Conservation (phyloP, 225 moss, liverwort and hornwort species). For the Thuidium tamariscinum region DNA sequence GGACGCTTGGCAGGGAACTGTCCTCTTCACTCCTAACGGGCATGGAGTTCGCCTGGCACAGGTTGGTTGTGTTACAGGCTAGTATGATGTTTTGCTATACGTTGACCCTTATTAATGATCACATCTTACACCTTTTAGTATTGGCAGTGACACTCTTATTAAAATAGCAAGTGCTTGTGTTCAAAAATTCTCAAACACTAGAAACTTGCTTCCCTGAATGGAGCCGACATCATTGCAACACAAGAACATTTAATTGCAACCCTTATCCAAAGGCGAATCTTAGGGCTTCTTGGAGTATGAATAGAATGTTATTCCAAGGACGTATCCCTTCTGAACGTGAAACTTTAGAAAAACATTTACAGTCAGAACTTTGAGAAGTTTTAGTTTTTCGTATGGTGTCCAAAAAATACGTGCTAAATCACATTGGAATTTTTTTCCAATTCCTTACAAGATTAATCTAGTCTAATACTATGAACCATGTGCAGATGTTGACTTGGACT, state of each 20-base stretch:
- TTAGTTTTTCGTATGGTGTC: neutral
- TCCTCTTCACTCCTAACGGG: constrained; percentile 30
- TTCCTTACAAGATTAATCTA: neutral
- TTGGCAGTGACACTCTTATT: neutral
- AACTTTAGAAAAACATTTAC: neutral
- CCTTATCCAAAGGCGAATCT: neutral
- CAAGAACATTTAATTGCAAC: neutral
- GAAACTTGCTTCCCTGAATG: neutral
- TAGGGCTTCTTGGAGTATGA: neutral
- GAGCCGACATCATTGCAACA: neutral
- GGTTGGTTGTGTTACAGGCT: constrained; percentile 23
- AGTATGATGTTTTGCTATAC: neutral
- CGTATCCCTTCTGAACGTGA: neutral
- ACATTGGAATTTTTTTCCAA: neutral
- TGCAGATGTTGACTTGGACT: neutral
- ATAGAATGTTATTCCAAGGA: neutral
- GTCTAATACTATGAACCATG: neutral
- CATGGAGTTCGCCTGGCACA: constrained; percentile 88
- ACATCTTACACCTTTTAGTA: neutral
- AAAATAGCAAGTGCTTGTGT: neutral
- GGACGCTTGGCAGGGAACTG: constrained; percentile 80
- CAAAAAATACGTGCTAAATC: neutral
- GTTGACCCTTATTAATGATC: neutral
- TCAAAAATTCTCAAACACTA: neutral
- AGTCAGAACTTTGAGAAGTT: neutral